Evolutionary conservation across 23 red algal genomes (phyloP), one percentile per base, ranked within the genome.

Genomic region (Gracilariopsis chorda): DNA sequence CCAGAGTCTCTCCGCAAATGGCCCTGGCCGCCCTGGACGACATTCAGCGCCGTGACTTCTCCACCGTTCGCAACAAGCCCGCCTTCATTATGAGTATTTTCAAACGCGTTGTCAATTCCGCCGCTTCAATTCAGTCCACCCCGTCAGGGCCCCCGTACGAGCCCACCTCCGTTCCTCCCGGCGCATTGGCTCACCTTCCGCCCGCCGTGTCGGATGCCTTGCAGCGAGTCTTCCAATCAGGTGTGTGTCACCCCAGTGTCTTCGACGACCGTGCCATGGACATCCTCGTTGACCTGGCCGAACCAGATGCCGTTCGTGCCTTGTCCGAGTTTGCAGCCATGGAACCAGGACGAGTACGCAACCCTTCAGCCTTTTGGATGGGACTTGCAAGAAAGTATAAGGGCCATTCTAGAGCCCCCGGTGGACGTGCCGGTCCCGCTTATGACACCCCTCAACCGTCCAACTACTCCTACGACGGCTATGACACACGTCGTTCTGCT

Each of bases 191-290:
- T 71, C 94, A 96, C 60, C 82, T 96, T 39, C 94, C 94, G 16
- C 61, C 57, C 21, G 41, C 81, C 21, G 94, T 96, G 24, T 90
- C 82, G 55, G 74, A 92, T 37, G 87, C 82, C 33, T 83, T 96
- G 43, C 94, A 96, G 67, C 51, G 64, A 52, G 94, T 96, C 2
- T 96, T 96, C 47, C 71, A 78, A 41, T 86, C 87, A 2, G 94
- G 94, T 14, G 94, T 96, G 25, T 96, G 94, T 61, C 94, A 96
- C 71, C 94, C 94, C 48, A 87, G 87, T 45, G 83, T 88, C 30
- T 96, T 96, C 78, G 94, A 96, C 61, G 94, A 96, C 43, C 88
- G 87, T 7, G 94, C 94, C 29, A 96, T 96, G 94, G 94, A 96
- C 45, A 90, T 96, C 55, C 86, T 96, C 21, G 88, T 96, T 41